Base-by-base conservation (phyloP, 371 early-diverging fungal genomes). In the Mortierella sp. region DNA sequence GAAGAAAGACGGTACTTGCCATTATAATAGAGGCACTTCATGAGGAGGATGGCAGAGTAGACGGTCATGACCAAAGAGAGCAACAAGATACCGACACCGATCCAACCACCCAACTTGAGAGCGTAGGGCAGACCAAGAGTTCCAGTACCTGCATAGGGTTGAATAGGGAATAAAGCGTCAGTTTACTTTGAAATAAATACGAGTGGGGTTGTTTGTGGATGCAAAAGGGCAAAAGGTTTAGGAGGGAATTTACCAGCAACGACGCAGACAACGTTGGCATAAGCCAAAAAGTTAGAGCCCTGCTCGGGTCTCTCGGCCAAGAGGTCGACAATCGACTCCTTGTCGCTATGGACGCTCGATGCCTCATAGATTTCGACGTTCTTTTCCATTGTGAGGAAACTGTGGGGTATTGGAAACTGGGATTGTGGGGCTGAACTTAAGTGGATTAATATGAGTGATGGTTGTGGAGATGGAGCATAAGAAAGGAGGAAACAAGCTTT, bases 51-150 rank as follows among this genome's bases (percentile, higher is more conserved):
- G 24, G 93, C 92, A 1, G 89, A 85, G 76, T 91, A 93, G 48
- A 87, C 69, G 12, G 93, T 88, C 72, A 94, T 91, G 27, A 84
- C 41, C 63, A 91, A 90, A 3, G 93, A 86, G 44, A 95, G 82
- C 27, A 89, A 50, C 37, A 96, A 82, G 58, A 95, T 80, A 7
- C 89, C 60, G 2, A 92, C 59, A 57, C 92, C 90, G 37, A 91
- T 76, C 96, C 96, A 96, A 4, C 95, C 95, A 56, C 93, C 90
- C 61, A 90, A 83, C n/a, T 68, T 82, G 21, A 96, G 80, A 23
- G 94, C 91, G 58, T 86, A 92, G n/a, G 95, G 94, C 19, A 96
- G 83, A 64, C 94, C 93, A 7, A 95, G 83, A 6, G 94, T 88
- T 27, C 96, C 96, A 17, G 93, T 75, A 43, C 73, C 72, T 71